These are phyloP conservation scores for Saccharomycopsis crataegensis DNA, from an alignment of 1,139 yeast genomes.

Conservation along the genomic window DNA sequence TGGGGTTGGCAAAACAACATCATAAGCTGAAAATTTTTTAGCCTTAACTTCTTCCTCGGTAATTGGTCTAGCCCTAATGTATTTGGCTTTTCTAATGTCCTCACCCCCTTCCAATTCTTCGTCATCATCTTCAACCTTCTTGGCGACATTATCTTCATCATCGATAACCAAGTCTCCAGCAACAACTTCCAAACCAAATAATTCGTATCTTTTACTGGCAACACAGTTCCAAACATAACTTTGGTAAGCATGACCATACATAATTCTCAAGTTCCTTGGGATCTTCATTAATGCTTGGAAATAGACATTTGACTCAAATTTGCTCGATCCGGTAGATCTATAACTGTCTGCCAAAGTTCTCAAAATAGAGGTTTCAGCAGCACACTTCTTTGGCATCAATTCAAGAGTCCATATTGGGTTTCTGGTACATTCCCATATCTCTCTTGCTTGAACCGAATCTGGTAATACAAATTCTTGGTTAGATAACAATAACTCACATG, in stretches of 20 bases:
- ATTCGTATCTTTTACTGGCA: constrained; percentile 67
- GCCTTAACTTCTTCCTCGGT: constrained; percentile 64
- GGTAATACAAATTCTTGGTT: constrained; percentile 83
- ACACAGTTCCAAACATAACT: constrained; percentile 91
- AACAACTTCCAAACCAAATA: constrained; percentile 62
- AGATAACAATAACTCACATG: constrained; percentile 68
- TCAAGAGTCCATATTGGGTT: constrained; percentile 60
- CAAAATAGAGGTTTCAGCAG: constrained; percentile 76
- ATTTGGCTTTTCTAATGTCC: constrained; percentile 50
- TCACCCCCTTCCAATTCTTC: constrained; percentile 48
- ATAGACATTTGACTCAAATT: constrained; percentile 43
- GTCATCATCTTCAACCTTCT: constrained; percentile 25
- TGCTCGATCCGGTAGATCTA: constrained; percentile 32
- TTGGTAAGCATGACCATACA: constrained; percentile 97
- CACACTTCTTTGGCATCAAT: constrained; percentile 78
- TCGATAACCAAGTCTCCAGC: constrained; percentile 78
- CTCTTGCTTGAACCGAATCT: constrained; percentile 74
- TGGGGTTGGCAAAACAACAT: constrained; percentile 88
- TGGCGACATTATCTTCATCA: constrained; percentile 25
- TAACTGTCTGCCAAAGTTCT: constrained; percentile 42
- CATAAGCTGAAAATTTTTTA: constrained; percentile 61
- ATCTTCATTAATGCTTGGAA: constrained; percentile 82
- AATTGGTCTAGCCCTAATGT: constrained; percentile 58
- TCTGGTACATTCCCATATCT: constrained; percentile 68
- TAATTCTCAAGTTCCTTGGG: constrained; percentile 84